Conservation (phyloP, 768 basidiomycete genomes). For the Boletus speciosus region DNA sequence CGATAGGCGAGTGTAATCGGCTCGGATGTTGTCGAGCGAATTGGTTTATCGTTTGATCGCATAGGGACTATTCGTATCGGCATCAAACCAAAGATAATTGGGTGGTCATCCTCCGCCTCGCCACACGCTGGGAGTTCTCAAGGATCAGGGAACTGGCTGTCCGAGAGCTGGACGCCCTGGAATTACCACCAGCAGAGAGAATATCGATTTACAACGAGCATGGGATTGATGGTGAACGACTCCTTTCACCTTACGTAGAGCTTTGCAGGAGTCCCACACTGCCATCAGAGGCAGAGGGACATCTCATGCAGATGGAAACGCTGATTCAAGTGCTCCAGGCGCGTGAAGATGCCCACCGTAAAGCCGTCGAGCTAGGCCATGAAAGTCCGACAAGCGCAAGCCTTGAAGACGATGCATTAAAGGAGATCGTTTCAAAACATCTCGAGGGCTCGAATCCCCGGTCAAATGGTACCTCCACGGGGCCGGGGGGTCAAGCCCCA, state of each 20-base stretch:
- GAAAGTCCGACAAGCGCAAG: slow-evolving; percentile 33
- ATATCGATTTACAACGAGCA: slow-evolving; percentile 56
- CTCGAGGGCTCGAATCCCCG: slow-evolving; percentile 27
- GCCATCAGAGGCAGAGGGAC: slow-evolving; percentile 50
- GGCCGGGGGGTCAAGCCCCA: slow-evolving; percentile 17
- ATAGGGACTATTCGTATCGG: slow-evolving; percentile 53
- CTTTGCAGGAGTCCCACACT: slow-evolving; percentile 53
- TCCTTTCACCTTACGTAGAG: slow-evolving; percentile 49
- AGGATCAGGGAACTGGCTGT: slow-evolving; percentile 50
- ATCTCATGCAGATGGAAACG: slow-evolving; percentile 52
- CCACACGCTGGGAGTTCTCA: slow-evolving; percentile 53
- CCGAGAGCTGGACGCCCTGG: slow-evolving; percentile 50
- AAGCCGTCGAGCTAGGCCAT: slow-evolving; percentile 30
- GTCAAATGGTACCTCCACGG: slow-evolving; percentile 12
- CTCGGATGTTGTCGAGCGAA: neutral
- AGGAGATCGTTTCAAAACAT: slow-evolving; percentile 31
- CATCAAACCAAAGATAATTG: slow-evolving; percentile 50
- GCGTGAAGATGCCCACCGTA: slow-evolving; percentile 45
- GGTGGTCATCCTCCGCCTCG: slow-evolving; percentile 51
- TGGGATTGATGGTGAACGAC: slow-evolving; percentile 46
- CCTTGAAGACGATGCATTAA: slow-evolving; percentile 29
- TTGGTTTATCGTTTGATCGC: neutral
- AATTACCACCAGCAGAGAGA: slow-evolving; percentile 47
- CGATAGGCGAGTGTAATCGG: slow-evolving; percentile 38
- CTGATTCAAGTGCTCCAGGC: slow-evolving; percentile 51